These are phyloP conservation scores for Akanthomyces uredinophilus DNA, from an alignment of 2,329 filamentous ascomycete species.

Conservation along the genomic window DNA sequence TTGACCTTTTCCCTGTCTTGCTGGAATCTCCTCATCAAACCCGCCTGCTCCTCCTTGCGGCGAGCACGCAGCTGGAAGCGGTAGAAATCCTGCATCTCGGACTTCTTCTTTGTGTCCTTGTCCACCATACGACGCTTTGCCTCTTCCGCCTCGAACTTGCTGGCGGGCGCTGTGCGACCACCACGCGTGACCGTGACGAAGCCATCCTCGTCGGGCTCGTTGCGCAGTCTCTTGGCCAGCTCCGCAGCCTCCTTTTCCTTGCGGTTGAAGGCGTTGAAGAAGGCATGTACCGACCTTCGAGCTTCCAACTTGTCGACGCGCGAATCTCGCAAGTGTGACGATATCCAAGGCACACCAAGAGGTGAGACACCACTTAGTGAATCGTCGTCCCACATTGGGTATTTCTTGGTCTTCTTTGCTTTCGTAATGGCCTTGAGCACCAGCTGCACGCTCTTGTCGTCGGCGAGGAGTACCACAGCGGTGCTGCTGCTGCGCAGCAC, in stretches of 20 bases:
- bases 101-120: constrained; percentile 57
- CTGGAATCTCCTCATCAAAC: constrained; percentile 67
- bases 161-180: constrained; percentile 67
- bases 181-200: constrained; percentile 89
- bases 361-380: constrained; percentile 50
- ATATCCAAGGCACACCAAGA: constrained; percentile 54
- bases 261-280: constrained; percentile 75
- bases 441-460: constrained; percentile 69
- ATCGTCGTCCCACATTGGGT: constrained; percentile 64
- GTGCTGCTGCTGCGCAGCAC: constrained; percentile 70
- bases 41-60: constrained; percentile 67
- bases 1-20: constrained; percentile 68
- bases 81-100: constrained; percentile 70
- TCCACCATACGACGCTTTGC: constrained; percentile 55
- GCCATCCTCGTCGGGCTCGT: constrained; percentile 87
- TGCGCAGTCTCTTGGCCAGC: constrained; percentile 60
- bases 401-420: constrained; percentile 52
- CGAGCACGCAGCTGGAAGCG: constrained; percentile 76
- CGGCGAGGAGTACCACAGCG: constrained; percentile 78
- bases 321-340: constrained; percentile 63
- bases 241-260: constrained; percentile 61
- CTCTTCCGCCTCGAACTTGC: constrained; percentile 64
- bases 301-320: constrained; percentile 64
- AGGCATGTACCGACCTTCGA: constrained; percentile 74
- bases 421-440: constrained; percentile 71